Evolutionary conservation across 169 alveolate species (phyloP), one percentile per base, ranked within the genome.

Genomic region (Plasmodium vivax): DNA sequence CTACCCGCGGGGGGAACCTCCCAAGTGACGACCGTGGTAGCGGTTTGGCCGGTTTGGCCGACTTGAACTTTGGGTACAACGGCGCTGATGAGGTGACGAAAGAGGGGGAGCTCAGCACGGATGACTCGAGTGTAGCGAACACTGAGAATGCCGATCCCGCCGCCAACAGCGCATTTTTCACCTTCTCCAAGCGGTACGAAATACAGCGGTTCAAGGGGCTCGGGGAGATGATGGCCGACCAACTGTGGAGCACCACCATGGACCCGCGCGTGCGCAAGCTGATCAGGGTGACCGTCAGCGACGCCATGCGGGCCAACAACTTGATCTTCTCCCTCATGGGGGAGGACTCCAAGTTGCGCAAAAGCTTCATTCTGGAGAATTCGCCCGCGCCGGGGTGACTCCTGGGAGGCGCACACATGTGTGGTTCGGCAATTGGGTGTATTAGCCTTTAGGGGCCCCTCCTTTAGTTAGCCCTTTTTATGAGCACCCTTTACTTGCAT

Each of bases 201-300:
- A 93, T 97, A 34, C 98, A 97, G 92, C 83, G 98, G 32, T 97
- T 96, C 85, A 97, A 97, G 82, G 98, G 98, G 32, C 95, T 97
- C 30, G 98, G 98, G 12, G 98, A 97, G 92, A 97, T 97, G 98
- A 97, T 93, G 97, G 97, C 98, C 1, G 95, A 95, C 92, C 98
- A 97, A 82, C 92, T 97, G 56, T 96, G 98, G 98, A 93, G 87
- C 43, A 97, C 98, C 16, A 96, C 98, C 10, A 97, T 97, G 98
- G 95, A 96, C 79, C 98, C 98, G 9, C 84, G 72, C 2, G 95
- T 93, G 73, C 82, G 98, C 30, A 84, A 95, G 32, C 93, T 97
- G 77, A 96, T 96, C 41, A 83, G 95, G 6, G 96, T 97, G n/a
- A 90, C 97, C 3, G 97, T 97, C 43, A 84, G 85, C 71, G 97